These are phyloP conservation scores for Cichorium intybus DNA, from an alignment of 140 eudicot genomes.

Conservation along the genomic window DNA sequence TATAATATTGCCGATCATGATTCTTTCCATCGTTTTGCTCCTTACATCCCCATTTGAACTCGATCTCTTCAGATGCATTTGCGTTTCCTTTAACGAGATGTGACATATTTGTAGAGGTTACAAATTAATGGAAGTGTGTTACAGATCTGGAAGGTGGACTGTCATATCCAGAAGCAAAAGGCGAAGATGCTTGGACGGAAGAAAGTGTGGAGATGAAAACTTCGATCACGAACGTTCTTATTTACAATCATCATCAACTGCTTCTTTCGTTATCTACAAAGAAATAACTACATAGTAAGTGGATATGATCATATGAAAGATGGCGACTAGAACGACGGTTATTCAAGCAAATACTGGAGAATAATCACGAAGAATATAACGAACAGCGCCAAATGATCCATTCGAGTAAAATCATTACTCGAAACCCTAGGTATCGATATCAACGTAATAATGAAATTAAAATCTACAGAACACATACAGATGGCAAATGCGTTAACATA, in stretches of 20 bases:
- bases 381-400: not conserved
- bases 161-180: not conserved
- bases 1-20: constrained; percentile 22
- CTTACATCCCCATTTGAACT: constrained; percentile 58
- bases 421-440: not conserved
- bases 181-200: too few relatives aligned
- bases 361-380: not conserved
- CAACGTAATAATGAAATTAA: not conserved
- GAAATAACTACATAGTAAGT: not conserved
- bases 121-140: not conserved
- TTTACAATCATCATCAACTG: constrained; percentile 2
- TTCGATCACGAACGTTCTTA: not conserved
- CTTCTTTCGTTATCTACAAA: not conserved
- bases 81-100: constrained; percentile 11
- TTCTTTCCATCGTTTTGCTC: constrained; percentile 17
- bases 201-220: not conserved
- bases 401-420: not conserved
- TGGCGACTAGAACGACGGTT: not conserved
- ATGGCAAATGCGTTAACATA: not conserved
- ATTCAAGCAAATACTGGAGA: not conserved
- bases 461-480: not conserved
- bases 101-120: constrained; percentile 30
- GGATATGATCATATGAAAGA: not conserved
- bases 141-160: not conserved
- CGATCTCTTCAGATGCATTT: constrained; percentile 15